Base-by-base conservation (phyloP, 163 green algal species). In the Chlamydomonas reinhardtii region DNA sequence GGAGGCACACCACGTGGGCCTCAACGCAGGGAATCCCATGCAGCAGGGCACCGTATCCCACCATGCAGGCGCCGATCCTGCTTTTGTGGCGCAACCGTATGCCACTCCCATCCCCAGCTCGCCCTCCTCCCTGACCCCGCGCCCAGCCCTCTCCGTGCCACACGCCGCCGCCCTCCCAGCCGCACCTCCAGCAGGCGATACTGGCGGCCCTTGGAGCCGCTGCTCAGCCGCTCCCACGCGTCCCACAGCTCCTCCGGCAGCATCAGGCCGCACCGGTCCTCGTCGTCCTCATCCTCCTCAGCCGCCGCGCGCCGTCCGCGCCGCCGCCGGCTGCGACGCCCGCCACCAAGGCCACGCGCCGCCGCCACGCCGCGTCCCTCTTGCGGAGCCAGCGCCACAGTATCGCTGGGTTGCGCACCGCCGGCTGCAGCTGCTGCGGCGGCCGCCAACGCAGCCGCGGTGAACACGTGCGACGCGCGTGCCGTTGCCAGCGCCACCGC, bases 211-310 rank as follows among this genome's bases (percentile, higher is more conserved):
- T 85, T 85, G 70, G 54, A 71, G 5, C 69, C 80, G 24, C 81
- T 72, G 82, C 72, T 82, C 39, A 87, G 82, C 29, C 82, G 59
- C n/a, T 82, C 72, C 82, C 72, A 82, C 8, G 72, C 82, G 25
- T 74, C 71, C 82, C 82, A 87, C n/a, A 87, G 59, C 82, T 87
- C 69, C 72, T 87, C 82, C 0, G 82, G 82, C 37, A 87, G 82
- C 72, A 87, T 73, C 37, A 87, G 72, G 2, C 72, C 82, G 2
- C 35, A 65, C 1, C 34, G 70, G 25, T 85, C 79, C n/a, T 65
- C 61, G 5, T n/a, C 27, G 17, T 29, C 66, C 31, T 54, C 20
- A 0, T 73, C 32, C 68, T 48, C 32, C 68, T 29, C 68, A 73
- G 68, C 68, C 68, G 29, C 22, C 68, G 19, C 32, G 19, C 32